These are phyloP conservation scores for Boeremia exigua DNA, from an alignment of 2,329 filamentous ascomycete species.

Conservation along the genomic window DNA sequence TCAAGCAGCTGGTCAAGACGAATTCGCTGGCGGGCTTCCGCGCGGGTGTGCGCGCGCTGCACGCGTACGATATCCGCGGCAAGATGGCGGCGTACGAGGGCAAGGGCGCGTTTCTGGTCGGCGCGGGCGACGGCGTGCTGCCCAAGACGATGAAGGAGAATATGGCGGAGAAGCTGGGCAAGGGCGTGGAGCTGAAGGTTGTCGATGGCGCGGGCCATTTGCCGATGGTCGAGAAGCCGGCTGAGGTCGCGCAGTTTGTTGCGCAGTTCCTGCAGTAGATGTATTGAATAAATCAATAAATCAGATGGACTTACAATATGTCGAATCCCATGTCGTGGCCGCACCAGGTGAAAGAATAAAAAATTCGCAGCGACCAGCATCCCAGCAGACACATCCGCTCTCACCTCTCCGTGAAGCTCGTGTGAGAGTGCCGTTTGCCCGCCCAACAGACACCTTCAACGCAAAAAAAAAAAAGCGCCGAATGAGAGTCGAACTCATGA, in stretches of 20 bases:
- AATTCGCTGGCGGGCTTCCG: constrained; percentile 76
- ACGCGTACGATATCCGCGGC: constrained; percentile 70
- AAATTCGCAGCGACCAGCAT: background rate
- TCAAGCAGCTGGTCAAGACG: constrained; percentile 70
- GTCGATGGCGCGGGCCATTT: constrained; percentile 78
- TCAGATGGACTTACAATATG: background rate
- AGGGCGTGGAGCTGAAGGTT: constrained; percentile 65
- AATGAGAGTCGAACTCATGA: constrained; percentile 28
- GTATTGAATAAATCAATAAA: background rate
- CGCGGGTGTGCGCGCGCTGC: constrained; percentile 72
- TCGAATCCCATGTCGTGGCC: background rate
- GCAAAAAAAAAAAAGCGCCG: constrained; percentile 14
- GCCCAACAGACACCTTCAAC: background rate
- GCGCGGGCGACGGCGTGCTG: constrained; percentile 74
- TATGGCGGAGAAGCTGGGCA: constrained; percentile 61
- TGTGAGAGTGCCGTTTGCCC: no score
- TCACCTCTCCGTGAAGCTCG: no score
- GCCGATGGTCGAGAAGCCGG: constrained; percentile 80
- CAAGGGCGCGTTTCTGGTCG: constrained; percentile 73
- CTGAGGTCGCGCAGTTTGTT: constrained; percentile 70
- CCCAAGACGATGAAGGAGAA: constrained; percentile 77
- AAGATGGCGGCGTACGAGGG: constrained; percentile 62
- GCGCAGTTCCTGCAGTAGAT: constrained; percentile 30
- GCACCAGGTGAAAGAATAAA: background rate
- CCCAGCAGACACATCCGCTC: no score